Percentiles rank a stretch among this genome's conserved stretches.
Evolutionary conservation across 805 yeast species (phyloP).

Genomic region (Lipomyces starkeyi): DNA sequence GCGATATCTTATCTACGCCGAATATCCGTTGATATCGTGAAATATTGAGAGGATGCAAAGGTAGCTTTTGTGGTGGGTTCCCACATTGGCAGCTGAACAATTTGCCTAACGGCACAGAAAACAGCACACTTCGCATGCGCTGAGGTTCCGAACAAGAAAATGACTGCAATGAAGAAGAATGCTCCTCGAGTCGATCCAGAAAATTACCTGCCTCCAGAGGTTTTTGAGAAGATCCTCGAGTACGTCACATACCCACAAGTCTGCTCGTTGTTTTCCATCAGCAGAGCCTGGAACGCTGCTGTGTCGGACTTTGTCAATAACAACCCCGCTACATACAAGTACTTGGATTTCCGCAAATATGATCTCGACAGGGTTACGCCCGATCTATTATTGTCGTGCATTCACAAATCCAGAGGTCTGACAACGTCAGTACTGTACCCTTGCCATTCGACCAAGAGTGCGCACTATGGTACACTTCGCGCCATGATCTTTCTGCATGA

Average conservation of each 20-base stretch:
- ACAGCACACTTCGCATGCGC: background rate
- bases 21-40: background rate
- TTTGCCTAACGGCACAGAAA: background rate
- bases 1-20: background rate
- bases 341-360: slow-evolving; percentile 28
- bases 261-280: slow-evolving; percentile 5
- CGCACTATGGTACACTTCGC: slow-evolving; percentile 24
- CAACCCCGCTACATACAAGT: slow-evolving; percentile 26
- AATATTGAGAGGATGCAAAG: background rate
- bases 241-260: slow-evolving; percentile 25
- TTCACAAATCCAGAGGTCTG: slow-evolving; percentile 20
- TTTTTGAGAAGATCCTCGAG: slow-evolving; percentile 21
- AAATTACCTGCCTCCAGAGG: slow-evolving; percentile 23
- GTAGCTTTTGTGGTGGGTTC: background rate
- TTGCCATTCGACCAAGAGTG: slow-evolving; percentile 30
- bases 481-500: slow-evolving; percentile 32
- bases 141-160: background rate
- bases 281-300: slow-evolving; percentile 16
- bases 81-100: background rate
- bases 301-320: slow-evolving; percentile 25
- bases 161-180: background rate
- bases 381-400: slow-evolving; percentile 18
- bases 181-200: slow-evolving; percentile 21
- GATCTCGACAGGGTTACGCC: slow-evolving; percentile 30
- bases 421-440: slow-evolving; percentile 26